These are phyloP conservation scores for Ramaria rubella DNA, from an alignment of 768 basidiomycete species.

Conservation along the genomic window DNA sequence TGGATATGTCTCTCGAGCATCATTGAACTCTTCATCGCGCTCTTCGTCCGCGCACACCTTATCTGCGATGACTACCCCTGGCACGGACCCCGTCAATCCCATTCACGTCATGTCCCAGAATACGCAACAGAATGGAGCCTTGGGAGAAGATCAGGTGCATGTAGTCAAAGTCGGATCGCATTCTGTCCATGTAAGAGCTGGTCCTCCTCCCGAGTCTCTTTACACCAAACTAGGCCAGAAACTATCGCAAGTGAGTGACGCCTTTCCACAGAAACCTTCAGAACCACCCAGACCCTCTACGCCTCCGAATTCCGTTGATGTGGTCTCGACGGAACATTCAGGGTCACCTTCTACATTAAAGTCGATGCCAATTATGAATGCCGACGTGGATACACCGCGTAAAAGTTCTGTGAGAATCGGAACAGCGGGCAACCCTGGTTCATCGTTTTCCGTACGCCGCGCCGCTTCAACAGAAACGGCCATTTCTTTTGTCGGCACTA, in stretches of 20 bases:
- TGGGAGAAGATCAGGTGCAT: not conserved
- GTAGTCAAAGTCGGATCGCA: not conserved
- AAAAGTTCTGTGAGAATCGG: not conserved
- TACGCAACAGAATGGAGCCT: not conserved
- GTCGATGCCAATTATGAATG: not conserved
- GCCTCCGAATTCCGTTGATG: not conserved
- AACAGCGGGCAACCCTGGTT: not conserved
- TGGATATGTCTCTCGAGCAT: not conserved
- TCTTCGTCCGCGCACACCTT: conserved; percentile 4
- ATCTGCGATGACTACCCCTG: not conserved
- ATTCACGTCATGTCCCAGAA: conserved; percentile 3
- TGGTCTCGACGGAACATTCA: not conserved
- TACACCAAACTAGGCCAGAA: conserved; percentile 1
- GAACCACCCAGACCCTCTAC: not conserved
- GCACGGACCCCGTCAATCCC: conserved; percentile 4
- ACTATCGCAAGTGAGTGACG: conserved; percentile 2
- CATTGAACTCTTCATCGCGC: not conserved
- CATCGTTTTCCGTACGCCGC: not conserved
- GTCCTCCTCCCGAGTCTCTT: not conserved
- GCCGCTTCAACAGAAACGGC: not conserved
- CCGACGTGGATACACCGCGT: not conserved
- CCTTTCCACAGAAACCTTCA: not conserved
- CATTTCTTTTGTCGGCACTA: not conserved
- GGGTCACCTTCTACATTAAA: not conserved
- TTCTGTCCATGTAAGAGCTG: not conserved